Evolutionary conservation across 2,329 filamentous ascomycete species (phyloP).

Genomic region (Pseudogymnoascus sp.): DNA sequence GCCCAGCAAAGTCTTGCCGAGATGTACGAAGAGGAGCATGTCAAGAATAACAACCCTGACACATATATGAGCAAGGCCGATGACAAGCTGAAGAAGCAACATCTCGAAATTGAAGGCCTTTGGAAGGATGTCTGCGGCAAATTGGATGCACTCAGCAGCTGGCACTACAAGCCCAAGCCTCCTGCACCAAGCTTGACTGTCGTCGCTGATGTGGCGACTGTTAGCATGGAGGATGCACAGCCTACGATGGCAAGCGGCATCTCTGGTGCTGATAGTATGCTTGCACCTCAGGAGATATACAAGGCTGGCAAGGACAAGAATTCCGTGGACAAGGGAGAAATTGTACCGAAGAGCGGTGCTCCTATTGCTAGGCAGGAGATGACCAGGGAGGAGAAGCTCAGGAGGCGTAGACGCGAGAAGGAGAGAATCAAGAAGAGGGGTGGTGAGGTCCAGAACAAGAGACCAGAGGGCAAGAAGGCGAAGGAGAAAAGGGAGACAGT

Average conservation of each 20-base stretch:
- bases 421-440: constrained; percentile 69
- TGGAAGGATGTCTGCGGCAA: constrained; percentile 76
- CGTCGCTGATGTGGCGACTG: constrained; percentile 81
- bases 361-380: constrained; percentile 79
- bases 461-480: constrained; percentile 49
- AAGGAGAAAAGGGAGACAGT: constrained; percentile 43
- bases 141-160: constrained; percentile 83
- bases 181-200: constrained; percentile 74
- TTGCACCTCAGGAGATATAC: constrained; percentile 94
- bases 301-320: constrained; percentile 58
- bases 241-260: constrained; percentile 73
- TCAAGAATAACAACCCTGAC: constrained; percentile 66
- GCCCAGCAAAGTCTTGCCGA: constrained; percentile 81
- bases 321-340: constrained; percentile 53
- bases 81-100: constrained; percentile 73
- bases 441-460: constrained; percentile 38
- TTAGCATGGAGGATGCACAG: constrained; percentile 91
- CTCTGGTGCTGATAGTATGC: constrained; percentile 57
- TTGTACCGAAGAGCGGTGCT: constrained; percentile 68
- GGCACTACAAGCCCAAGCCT: constrained; percentile 91
- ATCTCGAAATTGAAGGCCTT: constrained; percentile 70
- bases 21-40: constrained; percentile 87
- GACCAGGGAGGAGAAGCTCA: constrained; percentile 73
- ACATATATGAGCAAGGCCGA: constrained; percentile 74
- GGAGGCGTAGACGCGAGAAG: constrained; percentile 72